These are phyloP conservation scores for Talaromyces sp. DNA, from an alignment of 2,329 filamentous ascomycete genomes.

Conservation along the genomic window DNA sequence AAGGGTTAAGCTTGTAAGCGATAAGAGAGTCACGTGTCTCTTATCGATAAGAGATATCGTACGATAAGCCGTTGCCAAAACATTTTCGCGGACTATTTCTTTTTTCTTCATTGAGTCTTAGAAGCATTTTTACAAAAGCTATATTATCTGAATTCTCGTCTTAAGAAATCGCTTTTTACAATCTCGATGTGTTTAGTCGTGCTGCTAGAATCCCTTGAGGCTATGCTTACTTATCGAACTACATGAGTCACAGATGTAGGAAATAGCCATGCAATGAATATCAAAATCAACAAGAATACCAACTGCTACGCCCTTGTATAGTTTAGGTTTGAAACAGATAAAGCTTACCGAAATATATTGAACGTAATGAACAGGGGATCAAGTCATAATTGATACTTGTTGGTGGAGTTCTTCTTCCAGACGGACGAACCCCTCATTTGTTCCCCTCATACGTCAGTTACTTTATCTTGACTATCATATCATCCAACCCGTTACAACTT, in stretches of 20 bases:
- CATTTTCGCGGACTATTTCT: neutral
- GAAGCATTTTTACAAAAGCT: no score
- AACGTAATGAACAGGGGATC: neutral
- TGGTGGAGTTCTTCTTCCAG: neutral
- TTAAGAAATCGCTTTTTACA: no score
- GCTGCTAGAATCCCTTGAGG: neutral
- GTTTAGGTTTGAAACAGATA: neutral
- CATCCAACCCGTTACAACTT: neutral
- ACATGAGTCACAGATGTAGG: neutral
- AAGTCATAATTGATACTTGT: neutral
- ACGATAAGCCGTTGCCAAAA: neutral
- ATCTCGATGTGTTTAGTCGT: neutral
- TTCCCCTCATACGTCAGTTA: constrained; percentile 2
- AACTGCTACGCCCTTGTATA: neutral
- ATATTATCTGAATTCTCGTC: neutral
- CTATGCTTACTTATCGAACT: neutral
- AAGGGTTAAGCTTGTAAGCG: neutral
- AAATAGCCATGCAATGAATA: neutral
- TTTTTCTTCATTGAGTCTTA: neutral
- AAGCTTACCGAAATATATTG: neutral
- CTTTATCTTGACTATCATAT: neutral
- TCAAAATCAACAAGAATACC: neutral
- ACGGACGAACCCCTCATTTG: neutral
- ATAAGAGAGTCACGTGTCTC: constrained; percentile 5
- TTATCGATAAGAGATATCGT: neutral